Evolutionary conservation across 805 yeast species (phyloP).

Genomic region (Candida vartiovaarae): DNA sequence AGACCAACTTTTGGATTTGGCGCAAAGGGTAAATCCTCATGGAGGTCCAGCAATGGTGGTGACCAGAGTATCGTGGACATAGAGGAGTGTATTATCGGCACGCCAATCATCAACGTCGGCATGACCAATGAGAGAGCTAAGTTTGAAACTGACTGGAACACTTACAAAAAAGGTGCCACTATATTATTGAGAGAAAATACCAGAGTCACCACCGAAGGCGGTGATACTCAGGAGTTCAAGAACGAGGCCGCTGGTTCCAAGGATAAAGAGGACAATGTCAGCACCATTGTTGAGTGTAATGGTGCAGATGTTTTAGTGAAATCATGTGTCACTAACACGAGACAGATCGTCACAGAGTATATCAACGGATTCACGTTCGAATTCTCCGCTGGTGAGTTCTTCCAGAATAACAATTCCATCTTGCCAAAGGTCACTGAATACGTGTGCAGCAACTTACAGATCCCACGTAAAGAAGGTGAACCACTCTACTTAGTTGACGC

Average conservation of each 20-base stretch:
- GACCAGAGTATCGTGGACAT: conserved; percentile 68
- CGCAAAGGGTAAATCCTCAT: conserved; percentile 67
- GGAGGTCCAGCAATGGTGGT: conserved; percentile 58
- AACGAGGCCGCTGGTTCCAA: conserved; percentile 39
- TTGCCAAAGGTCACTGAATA: conserved; percentile 76
- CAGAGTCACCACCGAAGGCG: conserved; percentile 23
- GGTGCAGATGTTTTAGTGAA: conserved; percentile 35
- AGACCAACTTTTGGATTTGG: conserved; percentile 87
- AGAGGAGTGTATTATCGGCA: conserved; percentile 91
- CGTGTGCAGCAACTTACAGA: conserved; percentile 63
- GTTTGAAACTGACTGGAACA: conserved; percentile 38
- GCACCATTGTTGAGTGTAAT: conserved; percentile 26
- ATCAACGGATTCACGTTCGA: conserved; percentile 72
- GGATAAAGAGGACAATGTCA: conserved; percentile 30
- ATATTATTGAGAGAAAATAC: conserved; percentile 78
- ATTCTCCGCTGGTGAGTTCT: conserved; percentile 92
- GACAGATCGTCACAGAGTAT: conserved; percentile 74
- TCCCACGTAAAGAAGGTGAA: conserved; percentile 32
- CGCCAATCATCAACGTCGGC: conserved; percentile 68
- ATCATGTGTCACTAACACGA: conserved; percentile 71
- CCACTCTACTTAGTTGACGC: conserved; percentile 82
- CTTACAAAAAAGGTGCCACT: conserved; percentile 76
- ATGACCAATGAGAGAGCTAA: conserved; percentile 58
- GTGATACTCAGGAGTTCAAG: conserved; percentile 25
- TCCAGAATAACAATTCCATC: conserved; percentile 92